Percentiles rank a stretch among this genome's conserved stretches.
phyloP scores from a whole-genome alignment of 192 early-diverging fungal species.

The Coemansia erecta region DNA sequence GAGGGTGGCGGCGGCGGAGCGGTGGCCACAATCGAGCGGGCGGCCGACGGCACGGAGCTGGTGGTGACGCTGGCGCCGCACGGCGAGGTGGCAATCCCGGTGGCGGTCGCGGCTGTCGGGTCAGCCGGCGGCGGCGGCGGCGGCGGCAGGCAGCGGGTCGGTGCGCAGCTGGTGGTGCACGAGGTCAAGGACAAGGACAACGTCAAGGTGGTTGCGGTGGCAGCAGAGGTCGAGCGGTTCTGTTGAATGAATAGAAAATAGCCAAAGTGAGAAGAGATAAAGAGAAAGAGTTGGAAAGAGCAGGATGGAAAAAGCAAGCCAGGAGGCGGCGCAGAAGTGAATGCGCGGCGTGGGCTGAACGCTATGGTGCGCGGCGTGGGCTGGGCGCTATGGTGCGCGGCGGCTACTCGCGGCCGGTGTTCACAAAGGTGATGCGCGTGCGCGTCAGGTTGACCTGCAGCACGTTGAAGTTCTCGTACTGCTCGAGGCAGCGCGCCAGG shows the following conservation, averaged over 20 bases:
- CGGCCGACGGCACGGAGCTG: constrained; percentile 30
- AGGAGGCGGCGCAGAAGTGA: neutral
- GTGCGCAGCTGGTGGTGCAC: constrained; percentile 36
- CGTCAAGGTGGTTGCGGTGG: constrained; percentile 41
- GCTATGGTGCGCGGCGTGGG: no score
- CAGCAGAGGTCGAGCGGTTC: neutral
- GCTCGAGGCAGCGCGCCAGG: constrained; percentile 67
- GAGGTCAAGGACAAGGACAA: constrained; percentile 53
- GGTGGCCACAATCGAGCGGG: constrained; percentile 17
- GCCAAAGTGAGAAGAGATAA: no score
- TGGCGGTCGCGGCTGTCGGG: constrained; percentile 27
- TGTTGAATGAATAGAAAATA: neutral
- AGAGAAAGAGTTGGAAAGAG: neutral
- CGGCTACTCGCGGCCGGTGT: constrained; percentile 9
- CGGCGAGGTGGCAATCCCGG: constrained; percentile 36
- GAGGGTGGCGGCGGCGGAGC: neutral
- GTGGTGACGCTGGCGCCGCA: constrained; percentile 25
- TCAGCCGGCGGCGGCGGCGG: neutral
- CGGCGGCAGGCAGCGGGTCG: neutral
- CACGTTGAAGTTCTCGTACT: constrained; percentile 76
- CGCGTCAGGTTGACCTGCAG: constrained; percentile 61
- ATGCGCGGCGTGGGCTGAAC: no score
- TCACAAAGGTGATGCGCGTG: constrained; percentile 57
- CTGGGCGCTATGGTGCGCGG: no score
- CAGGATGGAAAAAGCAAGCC: neutral